Conservation (phyloP, 495 filamentous ascomycete genomes). For the Tuber microsphaerosporum region DNA sequence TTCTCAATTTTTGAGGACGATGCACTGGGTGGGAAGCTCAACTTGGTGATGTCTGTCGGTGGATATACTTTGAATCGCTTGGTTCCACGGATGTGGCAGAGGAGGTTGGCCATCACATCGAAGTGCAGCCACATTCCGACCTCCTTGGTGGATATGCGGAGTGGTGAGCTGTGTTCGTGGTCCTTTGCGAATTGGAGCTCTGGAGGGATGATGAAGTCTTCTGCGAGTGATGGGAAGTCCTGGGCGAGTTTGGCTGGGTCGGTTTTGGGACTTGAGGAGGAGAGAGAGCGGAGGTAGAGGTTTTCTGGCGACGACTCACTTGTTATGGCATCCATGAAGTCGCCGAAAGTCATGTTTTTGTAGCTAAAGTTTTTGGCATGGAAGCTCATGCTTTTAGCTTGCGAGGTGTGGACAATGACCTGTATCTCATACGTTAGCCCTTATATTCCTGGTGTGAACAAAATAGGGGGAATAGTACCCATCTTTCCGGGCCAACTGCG, state of each 20-base stretch:
- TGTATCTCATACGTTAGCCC: conserved; percentile 39
- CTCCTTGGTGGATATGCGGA: conserved; percentile 65
- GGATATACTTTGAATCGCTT: conserved; percentile 73
- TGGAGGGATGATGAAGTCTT: conserved; percentile 64
- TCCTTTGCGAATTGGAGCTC: conserved; percentile 54
- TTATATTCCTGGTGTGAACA: conserved; percentile 21
- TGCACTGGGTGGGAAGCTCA: conserved; percentile 65
- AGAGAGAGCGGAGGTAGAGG: conserved; percentile 71
- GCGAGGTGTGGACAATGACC: conserved; percentile 65
- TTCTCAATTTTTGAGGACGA: conserved; percentile 69
- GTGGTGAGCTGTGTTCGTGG: conserved; percentile 68
- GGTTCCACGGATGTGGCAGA: conserved; percentile 67
- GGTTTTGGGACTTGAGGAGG: conserved; percentile 58
- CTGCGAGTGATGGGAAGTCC: conserved; percentile 64
- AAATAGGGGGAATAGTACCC: conserved; percentile 47
- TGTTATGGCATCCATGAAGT: conserved; percentile 59
- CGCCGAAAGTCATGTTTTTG: conserved; percentile 57
- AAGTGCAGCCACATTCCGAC: conserved; percentile 92
- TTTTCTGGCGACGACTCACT: conserved; percentile 49
- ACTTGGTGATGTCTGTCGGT: conserved; percentile 61
- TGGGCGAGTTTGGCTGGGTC: conserved; percentile 58
- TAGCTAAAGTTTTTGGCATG: conserved; percentile 76
- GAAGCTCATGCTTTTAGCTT: conserved; percentile 65
- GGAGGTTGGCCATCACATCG: conserved; percentile 85
- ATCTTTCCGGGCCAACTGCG: conserved; percentile 57